Evolutionary conservation across 192 early-diverging fungal genomes (phyloP).

Genomic region (Phycomyces blakesleeanus): DNA sequence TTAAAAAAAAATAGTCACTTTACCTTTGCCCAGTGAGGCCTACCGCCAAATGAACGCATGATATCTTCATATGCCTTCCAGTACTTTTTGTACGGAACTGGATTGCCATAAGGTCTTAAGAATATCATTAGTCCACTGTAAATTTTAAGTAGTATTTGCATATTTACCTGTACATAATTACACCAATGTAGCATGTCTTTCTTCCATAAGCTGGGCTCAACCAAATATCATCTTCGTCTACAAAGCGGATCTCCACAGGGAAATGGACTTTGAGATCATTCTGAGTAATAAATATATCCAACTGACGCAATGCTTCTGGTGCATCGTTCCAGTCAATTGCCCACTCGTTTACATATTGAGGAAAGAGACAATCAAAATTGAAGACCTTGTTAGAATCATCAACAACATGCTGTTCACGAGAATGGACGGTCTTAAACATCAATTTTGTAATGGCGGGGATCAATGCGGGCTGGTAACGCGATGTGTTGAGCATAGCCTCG

Average conservation of each 20-base stretch:
- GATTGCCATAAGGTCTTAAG: conserved; percentile 59
- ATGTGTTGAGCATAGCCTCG: conserved; percentile 55
- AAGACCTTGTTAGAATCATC: conserved; percentile 64
- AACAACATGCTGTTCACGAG: conserved; percentile 43
- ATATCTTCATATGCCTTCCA: conserved; percentile 70
- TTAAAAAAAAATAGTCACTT: background rate
- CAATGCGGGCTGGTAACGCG: conserved; percentile 42
- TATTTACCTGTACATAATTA: conserved; percentile 68
- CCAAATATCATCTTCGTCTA: conserved; percentile 64
- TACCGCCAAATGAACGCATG: conserved; percentile 59
- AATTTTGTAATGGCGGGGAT: conserved; percentile 48
- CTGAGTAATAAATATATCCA: conserved; percentile 52
- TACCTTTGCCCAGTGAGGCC: conserved; percentile 79
- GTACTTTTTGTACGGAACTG: conserved; percentile 68
- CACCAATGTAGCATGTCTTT: conserved; percentile 70
- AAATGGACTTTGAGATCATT: conserved; percentile 62
- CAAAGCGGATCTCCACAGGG: conserved; percentile 71
- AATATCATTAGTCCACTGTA: background rate
- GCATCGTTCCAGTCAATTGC: conserved; percentile 62
- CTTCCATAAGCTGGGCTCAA: conserved; percentile 63
- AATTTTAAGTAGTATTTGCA: background rate
- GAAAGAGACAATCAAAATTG: conserved; percentile 68
- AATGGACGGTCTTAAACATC: conserved; percentile 55
- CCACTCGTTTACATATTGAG: conserved; percentile 76
- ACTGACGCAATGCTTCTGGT: conserved; percentile 45